Percentiles rank a stretch among this genome's conserved stretches.
Evolutionary conservation across 176 grass and related monocot species (phyloP).

Genomic region (Chrysopogon serrulatus): DNA sequence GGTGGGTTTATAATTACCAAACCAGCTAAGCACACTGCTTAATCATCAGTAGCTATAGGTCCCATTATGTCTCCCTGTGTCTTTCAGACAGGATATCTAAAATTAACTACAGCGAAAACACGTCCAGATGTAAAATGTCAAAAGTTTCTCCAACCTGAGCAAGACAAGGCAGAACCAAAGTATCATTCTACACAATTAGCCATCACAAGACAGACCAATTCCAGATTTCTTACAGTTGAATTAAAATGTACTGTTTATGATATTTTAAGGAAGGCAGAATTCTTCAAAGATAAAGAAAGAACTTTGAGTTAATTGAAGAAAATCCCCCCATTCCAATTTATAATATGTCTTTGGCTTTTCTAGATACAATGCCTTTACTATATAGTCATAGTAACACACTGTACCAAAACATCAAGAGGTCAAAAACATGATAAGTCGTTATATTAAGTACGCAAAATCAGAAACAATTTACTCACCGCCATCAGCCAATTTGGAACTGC

Average conservation of each 20-base stretch:
- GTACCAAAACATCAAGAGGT: neutral
- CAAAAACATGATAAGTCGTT: slow-evolving; percentile 1
- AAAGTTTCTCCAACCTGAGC: neutral
- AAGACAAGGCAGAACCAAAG: neutral
- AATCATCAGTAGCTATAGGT: neutral
- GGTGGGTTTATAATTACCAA: neutral
- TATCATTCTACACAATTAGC: neutral
- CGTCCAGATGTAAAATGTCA: neutral
- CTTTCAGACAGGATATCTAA: too few species aligned
- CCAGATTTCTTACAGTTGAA: neutral
- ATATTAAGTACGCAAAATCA: neutral
- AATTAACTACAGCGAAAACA: neutral
- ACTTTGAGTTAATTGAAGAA: too few species aligned
- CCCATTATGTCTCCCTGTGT: neutral
- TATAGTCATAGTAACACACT: neutral
- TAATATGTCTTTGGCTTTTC: too few species aligned
- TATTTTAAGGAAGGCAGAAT: too few species aligned
- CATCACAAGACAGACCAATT: neutral
- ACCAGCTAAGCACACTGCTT: neutral
- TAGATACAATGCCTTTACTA: too few species aligned
- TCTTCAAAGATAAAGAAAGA: too few species aligned
- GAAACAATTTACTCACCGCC: slow-evolving; percentile 52
- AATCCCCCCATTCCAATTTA: too few species aligned
- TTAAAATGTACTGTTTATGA: neutral
- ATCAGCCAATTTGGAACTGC: slow-evolving; percentile 20